Base-by-base conservation (phyloP, 352 stramenopile genomes). In the Pythium aphanidermatum region DNA sequence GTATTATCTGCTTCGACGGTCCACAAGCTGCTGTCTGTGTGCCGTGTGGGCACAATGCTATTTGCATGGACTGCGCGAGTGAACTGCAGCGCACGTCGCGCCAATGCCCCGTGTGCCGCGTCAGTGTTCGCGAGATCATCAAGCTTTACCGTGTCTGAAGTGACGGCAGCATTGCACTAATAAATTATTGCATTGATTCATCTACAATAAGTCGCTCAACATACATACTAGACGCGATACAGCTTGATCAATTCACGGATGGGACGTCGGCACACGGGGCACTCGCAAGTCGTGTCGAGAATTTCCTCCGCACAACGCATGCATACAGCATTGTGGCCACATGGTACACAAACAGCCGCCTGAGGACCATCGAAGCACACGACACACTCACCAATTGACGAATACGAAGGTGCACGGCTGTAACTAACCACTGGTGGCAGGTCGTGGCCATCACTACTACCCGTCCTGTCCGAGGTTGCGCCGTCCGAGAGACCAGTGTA, bases 11-110 rank as follows among this genome's bases (percentile, higher is more conserved):
- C 60, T 91, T 92, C 55, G 83, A 94, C 45, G 76, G 65, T 0
- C 70, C 74, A 16, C 74, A 92, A 51, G 51, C 66, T 13, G 82
- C 75, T 0, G 80, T 92, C 5, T 92, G 80, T 29, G 78, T 94
- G 16, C 83, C 83, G 0, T 94, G 83, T 19, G 83, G 83, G 31
- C 83, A 94, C 65, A 87, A 92, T 34, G 83, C 83, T n/a, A 74
- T 92, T 37, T 94, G 83, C 45, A 87, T 86, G 74, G 53, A 71
- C 51, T 94, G 83, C 41, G 82, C 82, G 0, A 54, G 72, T 13
- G 69, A 86, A 35, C 57, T 94, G 24, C 38, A 90, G 31, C 60
- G 72, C 28, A 81, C 74, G 3, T 82, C 71, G 14, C 64, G 64
- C 7, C 44, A 76, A 14, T 94, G 83, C 20, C 79, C 83, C 4